Evolutionary conservation across 2,329 filamentous ascomycete genomes (phyloP).

Genomic region (Trichoderma gracile): DNA sequence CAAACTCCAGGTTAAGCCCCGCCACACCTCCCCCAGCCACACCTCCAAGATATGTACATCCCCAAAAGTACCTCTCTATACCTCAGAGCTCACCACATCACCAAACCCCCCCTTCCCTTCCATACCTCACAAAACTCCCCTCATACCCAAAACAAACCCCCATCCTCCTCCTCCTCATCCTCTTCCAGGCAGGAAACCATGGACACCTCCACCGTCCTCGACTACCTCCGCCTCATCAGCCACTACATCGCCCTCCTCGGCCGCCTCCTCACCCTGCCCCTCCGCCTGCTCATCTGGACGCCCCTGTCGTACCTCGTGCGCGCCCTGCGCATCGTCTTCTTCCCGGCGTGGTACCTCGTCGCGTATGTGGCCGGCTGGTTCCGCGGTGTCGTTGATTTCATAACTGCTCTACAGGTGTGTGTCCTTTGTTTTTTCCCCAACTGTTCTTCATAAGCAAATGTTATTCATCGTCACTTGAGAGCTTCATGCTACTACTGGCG

Average conservation of each 20-base stretch:
- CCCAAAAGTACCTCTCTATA: background rate
- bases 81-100: background rate
- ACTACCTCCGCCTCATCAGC: conserved; percentile 35
- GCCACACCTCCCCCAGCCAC: conserved; percentile 4
- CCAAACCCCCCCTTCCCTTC: too few relatives aligned
- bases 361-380: conserved; percentile 34
- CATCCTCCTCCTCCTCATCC: background rate
- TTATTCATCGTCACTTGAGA: background rate
- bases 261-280: conserved; percentile 35
- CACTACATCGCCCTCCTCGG: conserved; percentile 31
- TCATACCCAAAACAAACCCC: background rate
- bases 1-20: background rate
- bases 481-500: background rate
- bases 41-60: background rate
- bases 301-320: conserved; percentile 36
- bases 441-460: too few relatives aligned
- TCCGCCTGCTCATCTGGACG: conserved; percentile 34
- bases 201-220: conserved; percentile 33
- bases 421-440: too few relatives aligned
- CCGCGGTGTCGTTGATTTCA: conserved; percentile 33
- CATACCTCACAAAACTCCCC: too few relatives aligned
- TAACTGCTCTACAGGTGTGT: conserved; percentile 42
- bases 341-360: conserved; percentile 42
- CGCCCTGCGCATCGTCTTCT: conserved; percentile 38
- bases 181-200: background rate